Evolutionary conservation across 768 basidiomycete genomes (phyloP).

Genomic region (Naganishia friedmannii): DNA sequence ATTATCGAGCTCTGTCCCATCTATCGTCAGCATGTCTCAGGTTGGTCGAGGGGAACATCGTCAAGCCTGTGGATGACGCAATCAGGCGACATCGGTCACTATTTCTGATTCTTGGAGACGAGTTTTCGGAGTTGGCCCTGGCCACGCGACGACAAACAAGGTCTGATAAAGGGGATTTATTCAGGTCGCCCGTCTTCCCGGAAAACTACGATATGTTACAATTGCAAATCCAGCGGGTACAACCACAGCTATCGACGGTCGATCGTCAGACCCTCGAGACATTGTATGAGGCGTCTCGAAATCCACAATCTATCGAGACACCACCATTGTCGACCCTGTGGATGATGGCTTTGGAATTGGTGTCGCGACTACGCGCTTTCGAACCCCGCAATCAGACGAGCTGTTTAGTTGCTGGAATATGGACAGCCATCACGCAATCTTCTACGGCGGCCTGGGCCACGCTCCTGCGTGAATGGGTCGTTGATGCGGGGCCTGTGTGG

Average conservation of each 20-base stretch:
- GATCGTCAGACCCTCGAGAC: slow-evolving; percentile 5
- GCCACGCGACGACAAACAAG: not conserved
- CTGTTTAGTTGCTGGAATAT: not conserved
- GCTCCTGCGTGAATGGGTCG: not conserved
- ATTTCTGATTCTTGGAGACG: not conserved
- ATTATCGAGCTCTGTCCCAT: not conserved
- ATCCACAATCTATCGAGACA: not conserved
- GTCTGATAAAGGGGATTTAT: not conserved
- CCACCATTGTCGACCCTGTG: slow-evolving; percentile 7
- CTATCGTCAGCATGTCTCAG: not conserved
- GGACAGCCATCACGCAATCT: slow-evolving; percentile 5
- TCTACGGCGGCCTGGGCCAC: not conserved
- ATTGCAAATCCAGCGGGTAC: not conserved
- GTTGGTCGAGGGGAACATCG: too few relatives aligned
- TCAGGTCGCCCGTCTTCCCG: not conserved
- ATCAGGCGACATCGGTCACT: not conserved
- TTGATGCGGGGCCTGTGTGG: not conserved
- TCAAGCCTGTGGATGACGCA: not conserved
- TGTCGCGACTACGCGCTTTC: not conserved
- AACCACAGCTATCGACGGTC: not conserved
- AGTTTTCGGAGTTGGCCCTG: not conserved
- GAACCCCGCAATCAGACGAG: not conserved
- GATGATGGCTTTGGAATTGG: slow-evolving; percentile 11
- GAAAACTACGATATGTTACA: not conserved
- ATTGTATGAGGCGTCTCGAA: not conserved